Percentiles rank a stretch among this genome's conserved stretches.
These are phyloP conservation scores for Linderniella brevidens DNA, from an alignment of 257 asterid species.

Conservation along the genomic window DNA sequence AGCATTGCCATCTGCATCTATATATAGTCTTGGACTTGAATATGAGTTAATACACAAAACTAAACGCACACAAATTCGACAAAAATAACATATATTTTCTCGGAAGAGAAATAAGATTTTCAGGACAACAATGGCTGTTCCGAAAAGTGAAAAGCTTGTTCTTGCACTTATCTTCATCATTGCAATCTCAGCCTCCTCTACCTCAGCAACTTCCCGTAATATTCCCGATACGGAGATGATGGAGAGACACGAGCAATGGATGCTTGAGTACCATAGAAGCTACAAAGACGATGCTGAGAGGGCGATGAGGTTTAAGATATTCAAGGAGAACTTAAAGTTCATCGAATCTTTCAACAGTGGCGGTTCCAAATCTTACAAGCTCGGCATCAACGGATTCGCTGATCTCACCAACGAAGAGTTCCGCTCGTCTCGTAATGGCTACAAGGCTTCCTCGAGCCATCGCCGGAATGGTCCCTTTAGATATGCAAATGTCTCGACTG, in stretches of 20 bases:
- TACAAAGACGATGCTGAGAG: constrained; percentile 15
- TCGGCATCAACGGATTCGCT: constrained; percentile 16
- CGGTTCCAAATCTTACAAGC: constrained; percentile 13
- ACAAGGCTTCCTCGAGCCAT: too few relatives aligned
- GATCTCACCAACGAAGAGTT: constrained; percentile 26
- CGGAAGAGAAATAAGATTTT: too few relatives aligned
- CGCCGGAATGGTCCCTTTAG: constrained; percentile 11
- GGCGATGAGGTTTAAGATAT: constrained; percentile 17
- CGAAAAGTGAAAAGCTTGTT: too few relatives aligned
- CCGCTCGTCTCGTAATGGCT: constrained; percentile 15
- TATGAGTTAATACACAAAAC: too few relatives aligned
- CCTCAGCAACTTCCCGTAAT: too few relatives aligned
- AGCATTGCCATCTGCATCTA: too few relatives aligned
- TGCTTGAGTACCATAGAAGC: constrained; percentile 15
- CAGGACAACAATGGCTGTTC: too few relatives aligned
- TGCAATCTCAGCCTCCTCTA: too few relatives aligned
- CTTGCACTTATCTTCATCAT: too few relatives aligned
- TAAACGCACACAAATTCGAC: too few relatives aligned
- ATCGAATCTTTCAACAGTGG: constrained; percentile 25
- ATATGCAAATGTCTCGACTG: constrained; percentile 16
- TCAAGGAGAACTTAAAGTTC: constrained; percentile 19
- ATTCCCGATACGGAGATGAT: constrained; percentile 15
- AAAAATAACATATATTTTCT: too few relatives aligned
- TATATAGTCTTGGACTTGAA: too few relatives aligned
- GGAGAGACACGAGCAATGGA: constrained; percentile 24